phyloP scores from a whole-genome alignment of 2,329 filamentous ascomycete species.

The Didymella keratinophila region DNA sequence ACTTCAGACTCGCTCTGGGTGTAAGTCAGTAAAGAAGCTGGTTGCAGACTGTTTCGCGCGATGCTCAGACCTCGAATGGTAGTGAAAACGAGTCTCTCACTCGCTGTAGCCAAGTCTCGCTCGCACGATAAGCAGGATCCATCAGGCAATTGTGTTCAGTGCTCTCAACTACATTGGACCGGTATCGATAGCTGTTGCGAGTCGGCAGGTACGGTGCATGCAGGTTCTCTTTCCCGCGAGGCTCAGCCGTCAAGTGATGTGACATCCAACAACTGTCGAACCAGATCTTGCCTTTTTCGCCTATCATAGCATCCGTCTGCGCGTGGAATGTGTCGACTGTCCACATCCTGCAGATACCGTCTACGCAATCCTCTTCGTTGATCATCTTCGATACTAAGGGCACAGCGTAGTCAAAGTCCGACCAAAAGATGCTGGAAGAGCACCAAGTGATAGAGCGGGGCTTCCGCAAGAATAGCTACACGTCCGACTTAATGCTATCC shows the following conservation, averaged over 20 bases:
- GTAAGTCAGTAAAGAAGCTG: neutral
- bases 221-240: neutral
- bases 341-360: slow-evolving; percentile 25
- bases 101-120: slow-evolving; percentile 35
- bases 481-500: slow-evolving; percentile 39
- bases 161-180: slow-evolving; percentile 23
- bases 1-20: slow-evolving; percentile 1
- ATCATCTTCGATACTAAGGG: slow-evolving; percentile 34
- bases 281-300: slow-evolving; percentile 39
- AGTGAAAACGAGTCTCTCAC: slow-evolving; percentile 32
- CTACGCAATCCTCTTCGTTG: slow-evolving; percentile 18
- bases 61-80: slow-evolving; percentile 5
- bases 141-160: slow-evolving; percentile 41
- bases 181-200: slow-evolving; percentile 28
- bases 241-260: neutral
- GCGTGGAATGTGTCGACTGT: slow-evolving; percentile 41
- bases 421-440: slow-evolving; percentile 30
- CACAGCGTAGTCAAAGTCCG: slow-evolving; percentile 37
- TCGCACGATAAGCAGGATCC: slow-evolving; percentile 38
- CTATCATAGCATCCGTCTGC: slow-evolving; percentile 38
- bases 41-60: neutral
- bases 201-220: neutral
- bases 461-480: slow-evolving; percentile 38
- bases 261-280: slow-evolving; percentile 39
- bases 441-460: slow-evolving; percentile 33